A percentile compares a stretch with the other conserved stretches of the same genome.
Evolutionary conservation across 371 early-diverging fungal species (phyloP).

Genomic region (Lichtheimia ramosa): DNA sequence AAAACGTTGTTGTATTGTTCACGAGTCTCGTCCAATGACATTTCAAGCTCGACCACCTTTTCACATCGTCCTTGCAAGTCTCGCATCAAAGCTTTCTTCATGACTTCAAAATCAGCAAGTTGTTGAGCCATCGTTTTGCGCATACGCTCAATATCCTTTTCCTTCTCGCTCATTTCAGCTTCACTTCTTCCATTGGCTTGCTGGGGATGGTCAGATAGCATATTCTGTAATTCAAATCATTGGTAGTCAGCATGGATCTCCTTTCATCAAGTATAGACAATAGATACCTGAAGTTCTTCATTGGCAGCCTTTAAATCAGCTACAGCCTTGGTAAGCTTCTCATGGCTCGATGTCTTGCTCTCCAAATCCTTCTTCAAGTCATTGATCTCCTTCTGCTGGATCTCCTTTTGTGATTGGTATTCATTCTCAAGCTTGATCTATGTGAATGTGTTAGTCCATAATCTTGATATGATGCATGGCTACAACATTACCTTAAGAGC

Average conservation of each 20-base stretch:
- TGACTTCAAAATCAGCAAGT: constrained; percentile 91
- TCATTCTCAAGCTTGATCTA: constrained; percentile 80
- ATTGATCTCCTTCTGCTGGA: constrained; percentile 79
- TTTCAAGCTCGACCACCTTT: constrained; percentile 91
- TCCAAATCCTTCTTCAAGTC: constrained; percentile 64
- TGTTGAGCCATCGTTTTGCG: constrained; percentile 88
- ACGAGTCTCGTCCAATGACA: constrained; percentile 88
- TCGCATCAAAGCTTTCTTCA: constrained; percentile 94
- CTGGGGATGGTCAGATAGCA: constrained; percentile 31
- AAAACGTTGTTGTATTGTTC: constrained; percentile 87
- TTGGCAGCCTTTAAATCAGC: constrained; percentile 64
- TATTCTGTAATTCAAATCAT: constrained; percentile 11
- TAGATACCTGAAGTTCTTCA: constrained; percentile 66
- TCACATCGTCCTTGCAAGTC: constrained; percentile 95
- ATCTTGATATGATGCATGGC: background rate
- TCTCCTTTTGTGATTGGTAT: constrained; percentile 72
- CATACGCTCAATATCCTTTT: constrained; percentile 85
- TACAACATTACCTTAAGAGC: constrained; percentile 60
- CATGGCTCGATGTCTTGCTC: constrained; percentile 71
- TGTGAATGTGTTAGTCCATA: background rate
- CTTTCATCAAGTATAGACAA: background rate
- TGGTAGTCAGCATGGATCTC: background rate
- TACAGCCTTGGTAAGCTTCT: constrained; percentile 57
- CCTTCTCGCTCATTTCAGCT: constrained; percentile 57
- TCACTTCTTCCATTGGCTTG: constrained; percentile 6